Evolutionary conservation across 441 rosid genomes (phyloP).

Genomic region (Metrosideros polymorpha): DNA sequence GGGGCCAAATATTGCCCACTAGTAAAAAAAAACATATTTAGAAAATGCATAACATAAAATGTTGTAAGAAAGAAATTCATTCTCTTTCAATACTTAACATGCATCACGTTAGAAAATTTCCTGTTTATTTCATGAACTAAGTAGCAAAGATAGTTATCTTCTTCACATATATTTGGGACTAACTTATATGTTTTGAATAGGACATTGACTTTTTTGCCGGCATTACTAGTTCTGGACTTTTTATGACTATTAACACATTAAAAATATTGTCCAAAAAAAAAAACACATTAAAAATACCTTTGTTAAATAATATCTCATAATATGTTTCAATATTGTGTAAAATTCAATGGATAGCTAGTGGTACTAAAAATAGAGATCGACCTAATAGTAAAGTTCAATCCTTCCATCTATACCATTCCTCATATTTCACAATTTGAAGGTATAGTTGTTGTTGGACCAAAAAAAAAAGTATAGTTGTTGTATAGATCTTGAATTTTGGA

Average conservation of each 20-base stretch:
- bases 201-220: background rate
- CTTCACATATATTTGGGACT: background rate
- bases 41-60: too few species aligned
- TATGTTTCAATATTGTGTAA: background rate
- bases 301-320: background rate
- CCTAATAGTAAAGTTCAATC: background rate
- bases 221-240: background rate
- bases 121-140: background rate
- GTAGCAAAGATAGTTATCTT: background rate
- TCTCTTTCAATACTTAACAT: too few species aligned
- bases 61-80: too few species aligned
- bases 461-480: too few species aligned
- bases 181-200: background rate
- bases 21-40: too few species aligned
- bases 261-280: too few species aligned
- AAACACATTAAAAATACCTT: too few species aligned
- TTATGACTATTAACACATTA: background rate
- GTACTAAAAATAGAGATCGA: background rate
- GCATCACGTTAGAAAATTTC: too few species aligned
- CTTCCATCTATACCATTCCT: background rate
- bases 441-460: too few species aligned
- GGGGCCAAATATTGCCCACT: background rate
- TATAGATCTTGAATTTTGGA: background rate
- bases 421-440: background rate
- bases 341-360: background rate